These are phyloP conservation scores for Rutstroemia sp. DNA, from an alignment of 2,329 filamentous ascomycete species.

Conservation along the genomic window DNA sequence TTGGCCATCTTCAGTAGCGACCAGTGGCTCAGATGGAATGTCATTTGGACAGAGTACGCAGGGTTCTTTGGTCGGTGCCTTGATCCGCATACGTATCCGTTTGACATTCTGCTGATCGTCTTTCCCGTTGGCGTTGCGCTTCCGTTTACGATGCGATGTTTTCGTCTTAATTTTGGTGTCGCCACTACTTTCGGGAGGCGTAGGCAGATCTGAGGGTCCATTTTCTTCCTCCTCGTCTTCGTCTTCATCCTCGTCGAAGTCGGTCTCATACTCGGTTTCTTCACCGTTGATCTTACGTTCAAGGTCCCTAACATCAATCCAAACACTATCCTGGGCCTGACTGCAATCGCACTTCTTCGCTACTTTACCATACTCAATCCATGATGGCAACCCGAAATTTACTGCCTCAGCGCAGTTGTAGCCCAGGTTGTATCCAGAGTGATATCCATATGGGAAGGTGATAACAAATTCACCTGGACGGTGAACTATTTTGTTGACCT, in stretches of 20 bases:
- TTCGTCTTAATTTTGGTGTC: slow-evolving; percentile 53
- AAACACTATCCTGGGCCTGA: slow-evolving; percentile 91
- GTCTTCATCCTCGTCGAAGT: slow-evolving; percentile 65
- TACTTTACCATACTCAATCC: slow-evolving; percentile 90
- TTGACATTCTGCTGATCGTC: slow-evolving; percentile 45
- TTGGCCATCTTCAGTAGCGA: slow-evolving; percentile 80
- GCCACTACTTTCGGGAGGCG: slow-evolving; percentile 65
- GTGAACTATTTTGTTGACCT: slow-evolving; percentile 91
- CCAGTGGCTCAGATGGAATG: slow-evolving; percentile 69
- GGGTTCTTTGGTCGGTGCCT: slow-evolving; percentile 62
- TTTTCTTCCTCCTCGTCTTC: slow-evolving; percentile 55
- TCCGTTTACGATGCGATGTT: slow-evolving; percentile 57
- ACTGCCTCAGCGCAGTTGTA: slow-evolving; percentile 99
- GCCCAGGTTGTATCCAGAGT: slow-evolving; percentile 94
- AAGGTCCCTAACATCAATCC: slow-evolving; percentile 95
- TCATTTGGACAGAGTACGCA: slow-evolving; percentile 93
- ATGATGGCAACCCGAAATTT: slow-evolving; percentile 93
- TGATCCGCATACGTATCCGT: slow-evolving; percentile 69
- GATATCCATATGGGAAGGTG: slow-evolving; percentile 96
- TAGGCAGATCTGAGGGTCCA: slow-evolving; percentile 62
- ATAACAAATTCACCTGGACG: slow-evolving; percentile 98
- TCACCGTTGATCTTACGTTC: slow-evolving; percentile 90
- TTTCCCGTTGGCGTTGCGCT: slow-evolving; percentile 43
- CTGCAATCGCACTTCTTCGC: slow-evolving; percentile 97
- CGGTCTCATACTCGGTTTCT: slow-evolving; percentile 75